Conservation (phyloP, 2,329 filamentous ascomycete genomes). For the Botrytis pseudocinerea region DNA sequence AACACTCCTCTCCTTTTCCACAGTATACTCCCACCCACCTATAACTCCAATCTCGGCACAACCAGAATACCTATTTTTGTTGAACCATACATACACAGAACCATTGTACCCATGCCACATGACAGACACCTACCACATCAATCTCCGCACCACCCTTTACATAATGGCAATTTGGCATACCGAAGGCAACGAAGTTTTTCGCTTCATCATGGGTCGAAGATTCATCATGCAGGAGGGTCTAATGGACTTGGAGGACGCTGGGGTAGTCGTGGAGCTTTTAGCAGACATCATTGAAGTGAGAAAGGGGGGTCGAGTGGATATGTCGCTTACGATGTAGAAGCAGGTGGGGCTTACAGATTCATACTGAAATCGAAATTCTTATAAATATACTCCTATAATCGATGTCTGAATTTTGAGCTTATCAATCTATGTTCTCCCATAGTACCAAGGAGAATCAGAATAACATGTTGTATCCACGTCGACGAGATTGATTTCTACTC, state of each 20-base stretch:
- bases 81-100: background rate
- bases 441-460: background rate
- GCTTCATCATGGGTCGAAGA: background rate
- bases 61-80: background rate
- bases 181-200: too few species aligned
- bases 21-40: background rate
- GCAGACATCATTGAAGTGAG: background rate
- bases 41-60: background rate
- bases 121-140: background rate
- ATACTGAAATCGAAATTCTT: background rate
- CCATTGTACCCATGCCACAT: background rate
- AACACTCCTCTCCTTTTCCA: accelerated
- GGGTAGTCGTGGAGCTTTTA: background rate
- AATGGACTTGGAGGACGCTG: background rate
- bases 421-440: too few species aligned
- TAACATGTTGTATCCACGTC: background rate
- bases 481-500: background rate
- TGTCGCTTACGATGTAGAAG: background rate
- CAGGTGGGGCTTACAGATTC: background rate
- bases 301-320: background rate
- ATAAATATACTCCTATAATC: background rate
- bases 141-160: background rate
- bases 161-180: background rate
- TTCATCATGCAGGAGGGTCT: background rate
- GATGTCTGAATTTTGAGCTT: background rate